Percentiles rank a stretch among this genome's conserved stretches.
phyloP scores from a whole-genome alignment of 2,329 filamentous ascomycete genomes.

The Ceratocystis ficicola region DNA sequence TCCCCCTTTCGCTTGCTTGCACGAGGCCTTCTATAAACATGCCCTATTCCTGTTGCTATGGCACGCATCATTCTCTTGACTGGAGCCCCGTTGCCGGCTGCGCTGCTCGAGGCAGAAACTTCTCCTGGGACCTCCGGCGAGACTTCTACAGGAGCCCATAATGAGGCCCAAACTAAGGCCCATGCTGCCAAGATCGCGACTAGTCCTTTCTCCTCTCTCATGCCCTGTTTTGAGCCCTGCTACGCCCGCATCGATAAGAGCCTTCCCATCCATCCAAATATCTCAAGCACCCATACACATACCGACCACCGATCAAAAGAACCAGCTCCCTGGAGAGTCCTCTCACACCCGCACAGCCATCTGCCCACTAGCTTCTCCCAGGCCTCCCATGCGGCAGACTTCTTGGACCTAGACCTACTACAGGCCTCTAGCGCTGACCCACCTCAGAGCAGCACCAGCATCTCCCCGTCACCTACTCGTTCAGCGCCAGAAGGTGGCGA shows the following conservation, averaged over 20 bases:
- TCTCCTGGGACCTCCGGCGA: neutral
- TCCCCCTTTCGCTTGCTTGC: neutral
- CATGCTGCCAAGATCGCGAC: neutral
- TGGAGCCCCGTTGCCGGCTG: neutral
- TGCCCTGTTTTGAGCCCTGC: slow-evolving; percentile 11
- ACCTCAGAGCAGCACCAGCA: neutral
- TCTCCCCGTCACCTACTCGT: neutral
- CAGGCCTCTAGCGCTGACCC: neutral
- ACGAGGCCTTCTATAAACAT: neutral
- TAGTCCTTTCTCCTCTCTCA: neutral
- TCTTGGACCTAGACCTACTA: neutral
- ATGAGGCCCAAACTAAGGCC: neutral
- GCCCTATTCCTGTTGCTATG: neutral
- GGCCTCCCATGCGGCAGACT: neutral
- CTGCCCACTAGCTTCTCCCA: slow-evolving; percentile 17
- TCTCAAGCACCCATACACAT: neutral
- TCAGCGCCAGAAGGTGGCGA: neutral
- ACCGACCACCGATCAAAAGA: neutral
- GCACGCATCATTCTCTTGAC: slow-evolving; percentile 5
- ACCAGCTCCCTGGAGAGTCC: slow-evolving; percentile 16
- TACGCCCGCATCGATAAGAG: slow-evolving; percentile 7
- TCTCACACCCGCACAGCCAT: slow-evolving; percentile 7
- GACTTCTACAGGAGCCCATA: neutral
- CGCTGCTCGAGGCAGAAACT: neutral
- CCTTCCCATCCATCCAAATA: neutral